These are phyloP conservation scores for Metarhizium brunneum DNA, from an alignment of 2,329 filamentous ascomycete genomes.

Conservation along the genomic window DNA sequence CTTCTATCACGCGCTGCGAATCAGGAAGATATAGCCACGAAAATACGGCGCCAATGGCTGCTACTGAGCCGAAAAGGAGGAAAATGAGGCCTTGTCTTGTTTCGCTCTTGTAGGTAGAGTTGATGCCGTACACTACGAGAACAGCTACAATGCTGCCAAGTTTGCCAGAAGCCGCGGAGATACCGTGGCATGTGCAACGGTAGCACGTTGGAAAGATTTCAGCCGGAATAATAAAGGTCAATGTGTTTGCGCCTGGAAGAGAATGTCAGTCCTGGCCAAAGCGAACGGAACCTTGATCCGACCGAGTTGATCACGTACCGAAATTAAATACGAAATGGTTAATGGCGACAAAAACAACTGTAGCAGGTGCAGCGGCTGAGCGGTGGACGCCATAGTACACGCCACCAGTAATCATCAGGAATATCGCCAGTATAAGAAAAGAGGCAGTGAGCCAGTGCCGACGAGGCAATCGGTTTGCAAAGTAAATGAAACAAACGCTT, in stretches of 20 bases:
- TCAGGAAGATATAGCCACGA: constrained; percentile 44
- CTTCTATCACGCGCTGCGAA: constrained; percentile 28
- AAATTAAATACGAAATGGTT: constrained; percentile 48
- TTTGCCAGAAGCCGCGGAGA: constrained; percentile 52
- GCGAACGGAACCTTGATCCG: background rate
- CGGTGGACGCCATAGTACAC: constrained; percentile 40
- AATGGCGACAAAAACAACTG: constrained; percentile 40
- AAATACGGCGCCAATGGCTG: constrained; percentile 37
- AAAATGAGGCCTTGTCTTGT: constrained; percentile 40
- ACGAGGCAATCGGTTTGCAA: constrained; percentile 38
- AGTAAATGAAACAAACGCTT: constrained; percentile 37
- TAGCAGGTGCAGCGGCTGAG: constrained; percentile 31
- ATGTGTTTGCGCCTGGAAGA: constrained; percentile 43
- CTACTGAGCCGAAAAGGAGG: constrained; percentile 40
- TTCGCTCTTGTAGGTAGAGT: constrained; percentile 29
- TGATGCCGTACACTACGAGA: constrained; percentile 40
- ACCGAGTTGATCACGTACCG: constrained; percentile 23
- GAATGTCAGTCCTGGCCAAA: background rate
- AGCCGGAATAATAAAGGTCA: constrained; percentile 55
- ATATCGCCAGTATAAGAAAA: constrained; percentile 34
- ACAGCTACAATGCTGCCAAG: constrained; percentile 45
- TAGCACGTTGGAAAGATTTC: constrained; percentile 58
- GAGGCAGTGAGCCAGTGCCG: constrained; percentile 40
- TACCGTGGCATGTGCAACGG: constrained; percentile 52
- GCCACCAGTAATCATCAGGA: constrained; percentile 40